These are phyloP conservation scores for Phaeotremella fagi DNA, from an alignment of 768 basidiomycete genomes.

Conservation along the genomic window DNA sequence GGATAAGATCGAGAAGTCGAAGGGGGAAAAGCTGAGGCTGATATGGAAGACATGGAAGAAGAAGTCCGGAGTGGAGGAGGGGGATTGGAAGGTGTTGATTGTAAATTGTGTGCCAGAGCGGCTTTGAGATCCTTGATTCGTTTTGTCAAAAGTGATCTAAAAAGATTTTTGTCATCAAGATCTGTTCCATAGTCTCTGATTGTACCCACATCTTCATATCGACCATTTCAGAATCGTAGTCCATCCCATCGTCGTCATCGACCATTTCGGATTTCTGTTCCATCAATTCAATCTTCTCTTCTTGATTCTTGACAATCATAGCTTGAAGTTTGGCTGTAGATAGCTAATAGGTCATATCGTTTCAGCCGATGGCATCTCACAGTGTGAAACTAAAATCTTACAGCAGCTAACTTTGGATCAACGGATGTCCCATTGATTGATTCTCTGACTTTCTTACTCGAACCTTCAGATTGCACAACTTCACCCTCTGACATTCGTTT, in stretches of 20 bases:
- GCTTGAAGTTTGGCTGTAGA: slow-evolving; percentile 20
- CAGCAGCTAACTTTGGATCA: slow-evolving; percentile 4
- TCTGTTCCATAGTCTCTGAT: too few relatives aligned
- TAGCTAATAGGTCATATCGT: slow-evolving; percentile 8
- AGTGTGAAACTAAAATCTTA: too few relatives aligned
- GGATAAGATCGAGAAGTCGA: slow-evolving; percentile 1
- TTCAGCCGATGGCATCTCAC: too few relatives aligned
- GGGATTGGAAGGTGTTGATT: background rate
- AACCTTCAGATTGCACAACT: background rate
- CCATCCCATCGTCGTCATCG: slow-evolving; percentile 15
- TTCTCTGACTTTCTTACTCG: background rate
- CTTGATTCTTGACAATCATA: slow-evolving; percentile 33
- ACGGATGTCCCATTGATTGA: background rate
- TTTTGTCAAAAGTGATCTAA: slow-evolving; percentile 11
- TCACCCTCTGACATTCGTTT: background rate
- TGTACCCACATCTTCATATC: slow-evolving; percentile 23
- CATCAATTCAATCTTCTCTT: slow-evolving; percentile 23
- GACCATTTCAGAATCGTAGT: slow-evolving; percentile 37
- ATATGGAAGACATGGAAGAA: background rate
- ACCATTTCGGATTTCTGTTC: slow-evolving; percentile 15
- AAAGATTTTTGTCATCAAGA: too few relatives aligned
- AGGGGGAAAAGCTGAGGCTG: background rate
- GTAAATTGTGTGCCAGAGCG: background rate
- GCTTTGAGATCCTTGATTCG: slow-evolving; percentile 27
- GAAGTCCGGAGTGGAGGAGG: background rate